Evolutionary conservation across 805 yeast species (phyloP), one percentile per base, ranked within the genome.

Genomic region (Starmerella bombicola): DNA sequence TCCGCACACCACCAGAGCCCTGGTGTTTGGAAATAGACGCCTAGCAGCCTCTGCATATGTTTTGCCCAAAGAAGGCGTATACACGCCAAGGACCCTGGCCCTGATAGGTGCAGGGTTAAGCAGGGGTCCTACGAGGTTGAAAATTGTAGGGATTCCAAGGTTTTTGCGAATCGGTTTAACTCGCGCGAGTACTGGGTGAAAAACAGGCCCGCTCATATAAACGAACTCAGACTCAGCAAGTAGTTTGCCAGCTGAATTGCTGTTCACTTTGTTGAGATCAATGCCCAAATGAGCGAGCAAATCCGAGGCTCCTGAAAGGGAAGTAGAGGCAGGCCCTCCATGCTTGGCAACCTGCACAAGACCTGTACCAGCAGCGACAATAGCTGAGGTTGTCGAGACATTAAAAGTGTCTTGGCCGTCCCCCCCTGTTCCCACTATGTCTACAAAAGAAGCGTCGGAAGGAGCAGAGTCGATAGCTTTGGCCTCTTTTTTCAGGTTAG

Each of bases 351-450:
- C 78, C 18, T 73, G 71, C 31, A 88, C 40, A 4, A 73, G 71
- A 17, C 38, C 37, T 67, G 84, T 79, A 6, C 98, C 99, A 0
- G 97, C 83, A 0, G 85, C 91, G 2, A 91, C 85, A 35, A 91
- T 84, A 1, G 96, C 96, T 1, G 95, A 69, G 2, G 96, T 82
- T 0, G 98, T 91, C 13, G 93, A 80, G 2, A 91, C 98, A 53
- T 91, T 91, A 65, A 91, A 91, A 0, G 99, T 91, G 57, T 91
- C 80, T 56, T 91, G 95, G 2, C 95, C 95, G 57, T 91, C 99
- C 13, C 99, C 99, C 21, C 99, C 99, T 0, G 99, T 91, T 1
- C 99, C 99, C 5, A 91, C 99, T 23, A 91, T 82, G 59, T 91
- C 99, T 5, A 79, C 68, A 50, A 71, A 79, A 0, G 80, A 80